Conservation (phyloP, 2,329 filamentous ascomycete genomes). For the Calonectria honghensis region DNA sequence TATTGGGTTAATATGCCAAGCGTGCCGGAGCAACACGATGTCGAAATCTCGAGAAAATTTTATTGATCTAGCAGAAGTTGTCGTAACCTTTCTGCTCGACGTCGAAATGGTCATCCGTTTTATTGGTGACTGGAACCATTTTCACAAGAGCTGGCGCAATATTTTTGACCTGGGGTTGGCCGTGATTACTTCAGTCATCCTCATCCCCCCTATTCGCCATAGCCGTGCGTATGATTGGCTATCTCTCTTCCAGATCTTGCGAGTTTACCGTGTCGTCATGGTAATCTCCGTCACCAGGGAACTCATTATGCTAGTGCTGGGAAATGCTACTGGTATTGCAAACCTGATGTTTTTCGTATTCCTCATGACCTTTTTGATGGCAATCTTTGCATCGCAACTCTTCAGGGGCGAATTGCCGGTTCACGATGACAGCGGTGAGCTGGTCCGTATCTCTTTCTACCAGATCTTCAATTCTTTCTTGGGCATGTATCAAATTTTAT, state of each 20-base stretch:
- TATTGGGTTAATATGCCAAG: constrained; percentile 87
- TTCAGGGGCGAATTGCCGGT: constrained; percentile 90
- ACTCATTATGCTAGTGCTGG: constrained; percentile 90
- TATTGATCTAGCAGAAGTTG: constrained; percentile 83
- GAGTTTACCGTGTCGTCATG: constrained; percentile 93
- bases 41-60: constrained; percentile 74
- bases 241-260: constrained; percentile 92
- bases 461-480: constrained; percentile 97
- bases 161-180: constrained; percentile 87
- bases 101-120: constrained; percentile 90
- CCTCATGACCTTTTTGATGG: constrained; percentile 92
- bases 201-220: constrained; percentile 86
- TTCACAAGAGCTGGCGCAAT: constrained; percentile 84
- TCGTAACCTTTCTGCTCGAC: constrained; percentile 86
- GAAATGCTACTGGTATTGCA: constrained; percentile 92
- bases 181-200: constrained; percentile 87
- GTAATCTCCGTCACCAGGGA: constrained; percentile 91
- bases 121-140: constrained; percentile 85
- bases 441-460: constrained; percentile 84
- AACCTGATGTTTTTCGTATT: constrained; percentile 98
- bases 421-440: constrained; percentile 75
- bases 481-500: constrained; percentile 97
- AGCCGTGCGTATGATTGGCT: constrained; percentile 90
- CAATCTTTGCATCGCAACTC: constrained; percentile 94
- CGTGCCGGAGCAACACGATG: constrained; percentile 86